Percentiles rank a stretch among this genome's conserved stretches.
phyloP scores from a whole-genome alignment of 2,329 filamentous ascomycete genomes.

The Aureobasidium vineae region DNA sequence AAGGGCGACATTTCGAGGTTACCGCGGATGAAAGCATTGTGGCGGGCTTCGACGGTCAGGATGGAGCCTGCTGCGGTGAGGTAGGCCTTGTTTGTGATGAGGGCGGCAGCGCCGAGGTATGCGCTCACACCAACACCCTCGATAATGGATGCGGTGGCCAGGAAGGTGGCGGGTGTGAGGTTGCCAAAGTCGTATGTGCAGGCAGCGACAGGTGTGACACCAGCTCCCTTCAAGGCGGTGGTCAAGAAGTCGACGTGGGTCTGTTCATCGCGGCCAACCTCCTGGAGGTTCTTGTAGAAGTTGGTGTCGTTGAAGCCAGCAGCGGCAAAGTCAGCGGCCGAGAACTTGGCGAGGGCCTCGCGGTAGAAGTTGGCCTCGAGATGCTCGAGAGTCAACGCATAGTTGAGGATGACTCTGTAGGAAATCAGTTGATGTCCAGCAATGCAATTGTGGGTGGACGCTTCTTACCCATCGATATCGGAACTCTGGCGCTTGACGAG shows the following conservation, averaged over 20 bases:
- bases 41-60: constrained; percentile 63
- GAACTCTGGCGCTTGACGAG: constrained; percentile 27
- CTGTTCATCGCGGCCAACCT: constrained; percentile 57
- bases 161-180: constrained; percentile 51
- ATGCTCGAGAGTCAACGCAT: constrained; percentile 48
- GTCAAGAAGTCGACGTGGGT: constrained; percentile 59
- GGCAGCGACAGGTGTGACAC: constrained; percentile 53
- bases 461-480: constrained; percentile 27
- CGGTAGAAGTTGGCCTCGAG: constrained; percentile 63
- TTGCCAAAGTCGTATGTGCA: constrained; percentile 59
- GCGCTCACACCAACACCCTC: constrained; percentile 60
- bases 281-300: constrained; percentile 59
- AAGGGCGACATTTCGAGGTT: constrained; percentile 51
- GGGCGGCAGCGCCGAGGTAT: constrained; percentile 62
- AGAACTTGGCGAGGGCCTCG: constrained; percentile 59
- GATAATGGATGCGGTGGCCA: constrained; percentile 54
- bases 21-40: constrained; percentile 59
- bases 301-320: constrained; percentile 51
- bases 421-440: not conserved
- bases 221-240: constrained; percentile 46
- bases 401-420: constrained; percentile 41
- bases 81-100: constrained; percentile 58
- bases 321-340: constrained; percentile 51
- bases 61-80: constrained; percentile 62
- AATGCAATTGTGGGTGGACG: not conserved